Evolutionary conservation across 1,284 basidiomycete species (phyloP).

Genomic region (Inonotus obliquus): DNA sequence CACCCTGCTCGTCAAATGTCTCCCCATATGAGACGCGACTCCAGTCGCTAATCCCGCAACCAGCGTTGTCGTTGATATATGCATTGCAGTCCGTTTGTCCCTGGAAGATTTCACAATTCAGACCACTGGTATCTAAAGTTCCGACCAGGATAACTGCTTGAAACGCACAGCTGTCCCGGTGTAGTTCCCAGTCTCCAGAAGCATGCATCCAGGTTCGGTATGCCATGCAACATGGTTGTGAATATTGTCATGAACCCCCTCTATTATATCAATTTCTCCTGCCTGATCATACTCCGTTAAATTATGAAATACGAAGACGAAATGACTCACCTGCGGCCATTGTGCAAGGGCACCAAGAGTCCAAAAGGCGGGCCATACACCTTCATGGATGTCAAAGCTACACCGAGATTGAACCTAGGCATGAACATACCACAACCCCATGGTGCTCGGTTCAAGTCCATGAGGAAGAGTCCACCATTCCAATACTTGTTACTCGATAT

Average conservation of each 20-base stretch:
- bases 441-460: slow-evolving; percentile 62
- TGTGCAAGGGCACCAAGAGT: slow-evolving; percentile 45
- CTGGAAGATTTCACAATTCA: slow-evolving; percentile 19
- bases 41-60: slow-evolving; percentile 69
- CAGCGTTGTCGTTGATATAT: slow-evolving; percentile 47
- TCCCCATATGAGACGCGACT: slow-evolving; percentile 69
- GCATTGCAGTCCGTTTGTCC: slow-evolving; percentile 54
- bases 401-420: background rate
- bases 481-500: slow-evolving; percentile 53
- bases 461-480: slow-evolving; percentile 63
- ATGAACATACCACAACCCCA: slow-evolving; percentile 61
- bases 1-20: slow-evolving; percentile 63
- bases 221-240: slow-evolving; percentile 79
- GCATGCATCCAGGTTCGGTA: slow-evolving; percentile 18
- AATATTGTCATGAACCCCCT: slow-evolving; percentile 72
- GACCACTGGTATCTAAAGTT: background rate
- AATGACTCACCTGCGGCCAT: slow-evolving; percentile 47
- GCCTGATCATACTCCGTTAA: slow-evolving; percentile 32
- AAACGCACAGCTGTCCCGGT: slow-evolving; percentile 52
- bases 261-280: slow-evolving; percentile 80
- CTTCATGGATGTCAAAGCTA: slow-evolving; percentile 28
- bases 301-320: background rate
- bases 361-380: slow-evolving; percentile 66
- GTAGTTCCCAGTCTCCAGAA: slow-evolving; percentile 41
- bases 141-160: slow-evolving; percentile 22